Evolutionary conservation across 2,329 filamentous ascomycete species (phyloP), one percentile per base, ranked within the genome.

Genomic region (Canariomyces notabilis): DNA sequence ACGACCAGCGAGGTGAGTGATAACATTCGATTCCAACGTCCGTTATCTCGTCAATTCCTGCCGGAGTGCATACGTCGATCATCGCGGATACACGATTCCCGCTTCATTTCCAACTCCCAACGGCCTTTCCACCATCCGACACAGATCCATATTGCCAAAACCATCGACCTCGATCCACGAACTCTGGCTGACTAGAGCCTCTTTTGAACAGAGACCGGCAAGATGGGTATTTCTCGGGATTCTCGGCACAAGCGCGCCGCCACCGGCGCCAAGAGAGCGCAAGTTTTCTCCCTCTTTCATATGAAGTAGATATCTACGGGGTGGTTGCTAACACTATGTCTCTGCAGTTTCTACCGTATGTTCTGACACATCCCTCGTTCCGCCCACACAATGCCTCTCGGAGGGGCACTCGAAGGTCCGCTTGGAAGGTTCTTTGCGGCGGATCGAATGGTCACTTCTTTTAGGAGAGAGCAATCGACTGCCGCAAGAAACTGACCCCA

Each of bases 241-340:
- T 95, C 89, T 74, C 89, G 93, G 80, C 93, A 98, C 85, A 98
- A 98, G 87, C 90, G 93, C 79, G 90, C 89, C 76, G 90, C 91
- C 75, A 87, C 94, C 74, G 94, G 93, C 82, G 93, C 94, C 70
- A 98, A 98, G 87, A 85, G 87, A 73, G 80, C 87, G 77, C 42
- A 57, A 52, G 55, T 58, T 48, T 31, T 39, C 26, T 32, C 34
- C 34, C 43, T 44, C 4, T 11, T 2, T 29, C 39, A 26, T 29
- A 20, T 11, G 3, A 26, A 19, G 16, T 31, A n/a, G n/a, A n/a
- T n/a, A n/a, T 7, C 6, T 26, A 20, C 14, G 18, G 11, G 22
- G 33, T 37, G 26, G 37, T 50, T 34, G 51, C 57, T 59, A 56
- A 59, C 54, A 6, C 1, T 42, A 4, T 46, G 23, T 37, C 44